Evolutionary conservation across 257 asterid genomes (phyloP), one percentile per base, ranked within the genome.

Genomic region (Penstemon newberryi): DNA sequence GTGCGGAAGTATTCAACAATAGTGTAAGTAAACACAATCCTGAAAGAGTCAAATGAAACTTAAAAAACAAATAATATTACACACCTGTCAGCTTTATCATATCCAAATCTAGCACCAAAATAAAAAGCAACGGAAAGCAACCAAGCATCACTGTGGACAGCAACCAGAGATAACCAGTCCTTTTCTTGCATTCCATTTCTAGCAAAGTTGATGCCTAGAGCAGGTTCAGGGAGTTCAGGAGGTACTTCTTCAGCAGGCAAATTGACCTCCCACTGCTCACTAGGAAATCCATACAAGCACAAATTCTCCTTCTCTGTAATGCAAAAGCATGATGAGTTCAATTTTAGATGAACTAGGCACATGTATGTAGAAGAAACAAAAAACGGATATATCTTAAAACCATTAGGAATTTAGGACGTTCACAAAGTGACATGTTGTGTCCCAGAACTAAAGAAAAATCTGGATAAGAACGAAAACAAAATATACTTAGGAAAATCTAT

Each of bases 121-220:
- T 78, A 86, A 77, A 80, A 86, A 61, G 87, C 81, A 40, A 82
- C 86, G 37, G 87, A 58, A 56, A 86, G 81, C 83, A 86, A 72
- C 92, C 92, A 86, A 40, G 89, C 81, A 57, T 86, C 92, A 71
- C 92, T 81, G 74, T 83, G 87, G 63, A 78, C 86, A 49, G 89
- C 86, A 63, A 86, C 92, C n/a, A 86, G 80, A 72, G 83, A 63
- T 70, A 79, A 50, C 92, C 91, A 86, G 71, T 86, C 89, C 57
- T 75, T 81, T 69, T 81, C 87, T 66, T 64, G 80, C 91, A 86
- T 81, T 65, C 92, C 92, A 9, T 85, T 86, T 65, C 91, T 71
- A 58, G 91, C 91, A 75, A 83, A 85, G 86, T 85, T 85, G 52
- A 85, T 86, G 41, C 89, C 92, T 25, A 86, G 67, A 68, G 92